phyloP scores from a whole-genome alignment of 2,329 filamentous ascomycete genomes.

The Alternaria incomplexa region DNA sequence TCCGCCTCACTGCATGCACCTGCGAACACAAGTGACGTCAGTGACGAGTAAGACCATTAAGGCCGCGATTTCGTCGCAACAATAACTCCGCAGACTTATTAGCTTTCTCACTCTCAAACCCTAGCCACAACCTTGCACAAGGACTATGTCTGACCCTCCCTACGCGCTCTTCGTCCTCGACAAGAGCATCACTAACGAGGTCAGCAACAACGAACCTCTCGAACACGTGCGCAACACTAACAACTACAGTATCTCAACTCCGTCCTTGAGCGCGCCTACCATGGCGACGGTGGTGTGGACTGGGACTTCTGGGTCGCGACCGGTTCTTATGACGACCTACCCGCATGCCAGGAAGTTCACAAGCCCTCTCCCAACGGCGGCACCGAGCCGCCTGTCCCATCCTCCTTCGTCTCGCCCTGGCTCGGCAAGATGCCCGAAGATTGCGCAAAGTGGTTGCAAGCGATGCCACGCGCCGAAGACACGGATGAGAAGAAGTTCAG shows the following conservation, averaged over 20 bases:
- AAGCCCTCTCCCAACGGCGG: not conserved
- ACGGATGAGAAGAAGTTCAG: not conserved
- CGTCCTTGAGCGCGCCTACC: not conserved
- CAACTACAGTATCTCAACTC: not conserved
- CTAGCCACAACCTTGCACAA: not conserved
- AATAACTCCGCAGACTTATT: not conserved
- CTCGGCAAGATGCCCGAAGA: not conserved
- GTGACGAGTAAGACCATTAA: not conserved
- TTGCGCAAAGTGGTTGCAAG: not conserved
- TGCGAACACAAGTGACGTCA: not conserved
- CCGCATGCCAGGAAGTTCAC: not conserved
- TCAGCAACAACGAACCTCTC: not conserved
- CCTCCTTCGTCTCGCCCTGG: not conserved
- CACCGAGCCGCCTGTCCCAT: not conserved
- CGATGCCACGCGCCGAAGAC: not conserved
- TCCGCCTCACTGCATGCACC: not conserved
- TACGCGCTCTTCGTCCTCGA: conserved; percentile 16
- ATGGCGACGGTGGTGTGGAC: not conserved
- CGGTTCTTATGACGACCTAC: not conserved
- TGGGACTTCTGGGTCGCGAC: not conserved
- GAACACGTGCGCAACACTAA: not conserved
- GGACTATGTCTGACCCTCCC: not conserved
- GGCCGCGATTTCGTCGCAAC: not conserved
- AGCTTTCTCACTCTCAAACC: not conserved
- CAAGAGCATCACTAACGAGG: conserved; percentile 10